Evolutionary conservation across 768 basidiomycete genomes (phyloP).

Genomic region (Coprinopsis marcescibilis): DNA sequence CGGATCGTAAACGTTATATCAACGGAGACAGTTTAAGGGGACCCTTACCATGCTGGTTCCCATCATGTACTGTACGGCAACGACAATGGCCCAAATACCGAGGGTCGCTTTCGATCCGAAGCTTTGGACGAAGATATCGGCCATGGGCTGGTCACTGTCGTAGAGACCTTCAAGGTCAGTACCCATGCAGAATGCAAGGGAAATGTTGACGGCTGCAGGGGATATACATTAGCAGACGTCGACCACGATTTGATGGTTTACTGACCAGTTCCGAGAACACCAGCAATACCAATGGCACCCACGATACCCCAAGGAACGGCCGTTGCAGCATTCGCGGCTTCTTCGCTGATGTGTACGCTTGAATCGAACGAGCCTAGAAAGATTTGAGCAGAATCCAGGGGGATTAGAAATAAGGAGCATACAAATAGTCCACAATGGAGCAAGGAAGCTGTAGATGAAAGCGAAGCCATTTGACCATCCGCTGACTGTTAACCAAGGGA

Average conservation of each 20-base stretch:
- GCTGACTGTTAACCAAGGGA: conserved; percentile 28
- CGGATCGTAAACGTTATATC: background rate
- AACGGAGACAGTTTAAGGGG: background rate
- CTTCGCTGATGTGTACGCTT: conserved; percentile 64
- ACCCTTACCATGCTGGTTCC: conserved; percentile 47
- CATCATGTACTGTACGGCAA: conserved; percentile 47
- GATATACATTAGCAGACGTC: background rate
- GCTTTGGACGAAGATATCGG: conserved; percentile 48
- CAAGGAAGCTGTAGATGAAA: conserved; percentile 40
- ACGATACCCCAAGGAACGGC: conserved; percentile 70
- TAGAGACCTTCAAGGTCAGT: conserved; percentile 37
- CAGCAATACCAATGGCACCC: conserved; percentile 46
- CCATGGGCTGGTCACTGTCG: conserved; percentile 52
- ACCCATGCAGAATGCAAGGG: conserved; percentile 61
- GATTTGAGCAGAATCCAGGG: background rate
- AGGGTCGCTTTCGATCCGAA: conserved; percentile 34
- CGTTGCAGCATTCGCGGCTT: conserved; percentile 60
- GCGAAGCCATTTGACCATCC: conserved; percentile 58
- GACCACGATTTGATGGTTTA: background rate
- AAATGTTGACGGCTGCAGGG: conserved; percentile 46
- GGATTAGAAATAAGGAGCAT: conserved; percentile 3
- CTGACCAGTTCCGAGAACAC: conserved; percentile 56
- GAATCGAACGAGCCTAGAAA: conserved; percentile 42
- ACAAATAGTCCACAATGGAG: conserved; percentile 41
- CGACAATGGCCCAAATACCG: conserved; percentile 34